Conservation (phyloP, 1,284 basidiomycete species). For the Veloboletus limbatus region DNA sequence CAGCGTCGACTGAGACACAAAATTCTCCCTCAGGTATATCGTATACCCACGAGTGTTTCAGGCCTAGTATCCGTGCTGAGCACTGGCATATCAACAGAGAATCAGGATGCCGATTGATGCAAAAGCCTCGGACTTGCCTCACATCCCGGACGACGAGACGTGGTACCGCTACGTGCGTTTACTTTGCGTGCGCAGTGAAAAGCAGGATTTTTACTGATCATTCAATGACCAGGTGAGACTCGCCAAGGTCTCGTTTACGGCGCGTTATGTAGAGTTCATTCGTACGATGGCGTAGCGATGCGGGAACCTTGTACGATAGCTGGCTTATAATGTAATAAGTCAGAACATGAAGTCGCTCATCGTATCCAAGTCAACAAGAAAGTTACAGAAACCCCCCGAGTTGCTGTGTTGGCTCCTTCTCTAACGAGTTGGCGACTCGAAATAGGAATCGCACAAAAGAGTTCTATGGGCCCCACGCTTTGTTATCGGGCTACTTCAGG, state of each 20-base stretch:
- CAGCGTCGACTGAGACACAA: conserved; percentile 26
- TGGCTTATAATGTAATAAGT: no score
- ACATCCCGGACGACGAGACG: conserved; percentile 26
- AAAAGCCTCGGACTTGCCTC: conserved; percentile 26
- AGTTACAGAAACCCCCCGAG: no score
- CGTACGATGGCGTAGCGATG: conserved; percentile 7
- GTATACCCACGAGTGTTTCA: neutral
- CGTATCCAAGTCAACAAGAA: no score
- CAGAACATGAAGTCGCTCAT: no score
- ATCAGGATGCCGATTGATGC: conserved; percentile 26
- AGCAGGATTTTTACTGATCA: neutral
- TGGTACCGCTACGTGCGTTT: conserved; percentile 27
- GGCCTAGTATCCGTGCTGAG: neutral
- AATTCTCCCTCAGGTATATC: conserved; percentile 24
- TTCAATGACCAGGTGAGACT: conserved; percentile 13
- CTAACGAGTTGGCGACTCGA: no score
- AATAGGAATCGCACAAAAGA: no score
- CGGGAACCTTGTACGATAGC: no score
- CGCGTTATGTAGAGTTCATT: conserved; percentile 27
- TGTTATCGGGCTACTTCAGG: neutral
- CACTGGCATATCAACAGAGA: conserved; percentile 14
- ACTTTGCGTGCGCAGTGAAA: neutral
- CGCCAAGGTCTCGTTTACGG: conserved; percentile 15
- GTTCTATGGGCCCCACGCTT: neutral
- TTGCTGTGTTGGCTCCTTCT: no score